Evolutionary conservation across 768 basidiomycete species (phyloP).

Genomic region (Tulasnella calospora): DNA sequence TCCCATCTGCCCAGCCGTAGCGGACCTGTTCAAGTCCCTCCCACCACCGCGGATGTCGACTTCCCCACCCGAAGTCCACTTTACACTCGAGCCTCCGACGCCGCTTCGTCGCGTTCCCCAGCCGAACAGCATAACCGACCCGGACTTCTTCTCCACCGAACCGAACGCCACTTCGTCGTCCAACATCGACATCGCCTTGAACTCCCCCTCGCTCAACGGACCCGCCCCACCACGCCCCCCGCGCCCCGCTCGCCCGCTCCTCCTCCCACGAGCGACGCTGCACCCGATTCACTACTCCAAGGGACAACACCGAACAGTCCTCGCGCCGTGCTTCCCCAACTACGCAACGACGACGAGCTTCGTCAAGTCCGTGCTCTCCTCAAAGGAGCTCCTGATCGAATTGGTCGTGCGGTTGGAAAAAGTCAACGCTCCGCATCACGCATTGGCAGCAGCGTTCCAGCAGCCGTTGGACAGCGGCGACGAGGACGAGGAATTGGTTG

Average conservation of each 20-base stretch:
- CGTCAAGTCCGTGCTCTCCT: slow-evolving; percentile 10
- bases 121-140: not conserved
- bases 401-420: slow-evolving; percentile 8
- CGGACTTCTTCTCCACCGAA: not conserved
- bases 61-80: not conserved
- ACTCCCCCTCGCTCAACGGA: not conserved
- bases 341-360: not conserved
- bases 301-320: not conserved
- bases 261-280: slow-evolving; percentile 7
- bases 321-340: slow-evolving; percentile 14
- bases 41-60: not conserved
- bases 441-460: too few relatives aligned
- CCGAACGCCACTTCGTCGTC: not conserved
- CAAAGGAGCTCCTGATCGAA: slow-evolving; percentile 16
- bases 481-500: not conserved
- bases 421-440: not conserved
- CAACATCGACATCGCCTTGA: not conserved
- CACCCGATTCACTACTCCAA: not conserved
- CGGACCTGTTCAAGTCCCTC: not conserved
- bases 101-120: not conserved
- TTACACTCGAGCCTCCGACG: not conserved
- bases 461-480: not conserved
- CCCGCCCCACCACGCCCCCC: not conserved
- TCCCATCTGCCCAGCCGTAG: not conserved
- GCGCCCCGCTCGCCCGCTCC: not conserved